Conservation (phyloP, 495 filamentous ascomycete species). For the Mycothermus thermophilus region DNA sequence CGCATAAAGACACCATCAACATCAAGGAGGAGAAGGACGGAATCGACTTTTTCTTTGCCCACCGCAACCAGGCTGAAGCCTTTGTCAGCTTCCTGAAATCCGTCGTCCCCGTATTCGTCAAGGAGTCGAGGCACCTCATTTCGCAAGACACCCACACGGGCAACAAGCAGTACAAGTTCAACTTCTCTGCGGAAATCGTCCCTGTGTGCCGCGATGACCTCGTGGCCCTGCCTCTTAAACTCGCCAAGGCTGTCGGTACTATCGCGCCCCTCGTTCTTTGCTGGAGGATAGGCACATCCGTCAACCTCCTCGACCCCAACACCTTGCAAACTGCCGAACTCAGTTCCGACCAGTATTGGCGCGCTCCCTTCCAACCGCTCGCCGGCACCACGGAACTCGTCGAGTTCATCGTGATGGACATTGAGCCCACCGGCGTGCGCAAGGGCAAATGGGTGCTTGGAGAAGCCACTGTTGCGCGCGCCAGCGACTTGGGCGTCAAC, state of each 20-base stretch:
- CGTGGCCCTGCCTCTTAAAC: constrained; percentile 75
- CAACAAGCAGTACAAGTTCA: constrained; percentile 83
- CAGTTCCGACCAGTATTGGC: constrained; percentile 70
- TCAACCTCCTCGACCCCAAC: constrained; percentile 80
- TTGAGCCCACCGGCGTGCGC: constrained; percentile 58
- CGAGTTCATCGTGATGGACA: constrained; percentile 92
- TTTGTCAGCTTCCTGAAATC: constrained; percentile 83
- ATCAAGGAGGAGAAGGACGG: constrained; percentile 92
- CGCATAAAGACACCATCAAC: constrained; percentile 87
- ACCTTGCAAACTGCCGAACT: constrained; percentile 86
- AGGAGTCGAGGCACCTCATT: constrained; percentile 84
- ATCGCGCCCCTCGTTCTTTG: constrained; percentile 57
- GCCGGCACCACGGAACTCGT: constrained; percentile 74
- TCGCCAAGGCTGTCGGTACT: constrained; percentile 74
- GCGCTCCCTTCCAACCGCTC: constrained; percentile 66
- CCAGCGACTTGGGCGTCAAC: constrained; percentile 79
- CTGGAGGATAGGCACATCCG: constrained; percentile 71
- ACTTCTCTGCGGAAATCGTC: constrained; percentile 70
- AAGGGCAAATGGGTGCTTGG: constrained; percentile 75
- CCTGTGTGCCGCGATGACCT: constrained; percentile 96
- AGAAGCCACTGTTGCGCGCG: constrained; percentile 75
- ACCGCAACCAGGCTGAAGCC: constrained; percentile 81
- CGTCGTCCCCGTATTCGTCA: constrained; percentile 61
- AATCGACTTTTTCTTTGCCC: constrained; percentile 85
- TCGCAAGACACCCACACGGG: constrained; percentile 85